Evolutionary conservation across 352 stramenopile species (phyloP).

Genomic region (Phytophthora boehmeriae): DNA sequence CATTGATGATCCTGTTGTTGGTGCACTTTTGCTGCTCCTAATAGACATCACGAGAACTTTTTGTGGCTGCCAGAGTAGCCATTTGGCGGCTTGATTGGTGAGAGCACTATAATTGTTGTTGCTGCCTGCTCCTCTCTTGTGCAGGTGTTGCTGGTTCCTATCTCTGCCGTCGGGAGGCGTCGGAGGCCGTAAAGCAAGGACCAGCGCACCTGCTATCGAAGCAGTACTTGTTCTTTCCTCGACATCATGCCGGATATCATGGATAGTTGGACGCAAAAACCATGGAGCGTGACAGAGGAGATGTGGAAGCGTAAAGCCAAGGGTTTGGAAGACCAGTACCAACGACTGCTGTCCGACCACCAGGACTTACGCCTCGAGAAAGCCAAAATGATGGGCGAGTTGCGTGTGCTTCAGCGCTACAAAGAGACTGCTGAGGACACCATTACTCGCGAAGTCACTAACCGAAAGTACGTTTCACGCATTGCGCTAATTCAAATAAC

Average conservation of each 20-base stretch:
- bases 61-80: slow-evolving; percentile 19
- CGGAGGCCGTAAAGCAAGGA: not conserved
- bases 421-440: slow-evolving; percentile 77
- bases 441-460: slow-evolving; percentile 56
- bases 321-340: slow-evolving; percentile 71
- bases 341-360: slow-evolving; percentile 66
- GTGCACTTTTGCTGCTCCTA: slow-evolving; percentile 19
- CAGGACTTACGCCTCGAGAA: slow-evolving; percentile 73
- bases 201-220: not conserved
- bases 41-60: slow-evolving; percentile 24
- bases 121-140: slow-evolving; percentile 21
- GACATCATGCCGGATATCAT: slow-evolving; percentile 50
- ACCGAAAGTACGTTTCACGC: slow-evolving; percentile 47
- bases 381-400: slow-evolving; percentile 66
- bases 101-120: slow-evolving; percentile 36
- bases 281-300: slow-evolving; percentile 76
- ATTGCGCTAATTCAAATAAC: not conserved
- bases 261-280: slow-evolving; percentile 60
- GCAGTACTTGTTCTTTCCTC: not conserved
- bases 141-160: slow-evolving; percentile 10
- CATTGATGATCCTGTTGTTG: not conserved
- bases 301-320: slow-evolving; percentile 82
- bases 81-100: slow-evolving; percentile 7
- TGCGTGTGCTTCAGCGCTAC: slow-evolving; percentile 74
- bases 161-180: slow-evolving; percentile 7